Evolutionary conservation across 2,329 filamentous ascomycete genomes (phyloP), one percentile per base, ranked within the genome.

Genomic region (Colletotrichum sp.): DNA sequence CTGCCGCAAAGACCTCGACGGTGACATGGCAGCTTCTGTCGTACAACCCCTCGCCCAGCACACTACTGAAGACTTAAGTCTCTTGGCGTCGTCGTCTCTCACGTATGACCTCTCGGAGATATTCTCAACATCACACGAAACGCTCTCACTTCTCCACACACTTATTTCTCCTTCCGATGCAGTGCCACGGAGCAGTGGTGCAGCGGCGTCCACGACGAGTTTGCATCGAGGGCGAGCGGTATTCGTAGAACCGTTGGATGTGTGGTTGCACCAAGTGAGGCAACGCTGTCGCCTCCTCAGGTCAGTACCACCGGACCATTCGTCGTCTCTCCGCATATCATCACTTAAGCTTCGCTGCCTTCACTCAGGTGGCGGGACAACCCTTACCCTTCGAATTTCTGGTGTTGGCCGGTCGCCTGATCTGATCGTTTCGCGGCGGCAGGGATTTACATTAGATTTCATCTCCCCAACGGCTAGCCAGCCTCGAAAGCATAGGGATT

Each of bases 161-260:
- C 67, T 43, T 62, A 73, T 56, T 59, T 74, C 62, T 67, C 63
- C 69, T 72, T 68, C 73, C 73, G 63, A 75, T 48, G 73, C 56
- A 38, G 73, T 75, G 63, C 34, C 21, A 75, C 73, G 58, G 32
- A 73, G 63, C 63, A 73, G 56, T 73, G 69, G 63, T 75, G 73
- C 56, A 75, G 69, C 73, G 21, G 28, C 43, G 63, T 63, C 73
- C 69, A 75, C 73, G 73, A 75, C 73, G 69, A 75, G 69, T 73
- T 75, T 75, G 71, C 74, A 34, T 76, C 74, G 76, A 77, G 76
- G 76, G 70, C 61, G 71, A 71, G 43, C 62, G 43, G 66, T 66
- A 48, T n/a, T 48, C 38, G 38, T n/a, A 59, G 32, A 64, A 58
- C 64, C 74, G 69, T 67, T 62, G 70, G 36, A 52, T 32, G 66